These are phyloP conservation scores for Piper betle DNA, from an alignment of 164 flowering plant genomes.

Conservation along the genomic window DNA sequence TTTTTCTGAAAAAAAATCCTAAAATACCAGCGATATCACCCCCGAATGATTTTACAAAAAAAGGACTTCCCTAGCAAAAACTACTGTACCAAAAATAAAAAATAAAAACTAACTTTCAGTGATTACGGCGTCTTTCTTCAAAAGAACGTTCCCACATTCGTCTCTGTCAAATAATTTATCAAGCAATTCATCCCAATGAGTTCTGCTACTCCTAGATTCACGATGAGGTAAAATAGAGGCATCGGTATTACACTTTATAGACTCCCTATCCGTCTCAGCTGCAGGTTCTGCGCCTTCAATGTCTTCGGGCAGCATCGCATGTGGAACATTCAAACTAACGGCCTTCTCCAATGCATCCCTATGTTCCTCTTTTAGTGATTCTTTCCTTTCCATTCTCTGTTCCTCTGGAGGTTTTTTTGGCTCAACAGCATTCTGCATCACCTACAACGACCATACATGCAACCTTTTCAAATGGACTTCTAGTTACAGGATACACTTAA, in stretches of 20 bases:
- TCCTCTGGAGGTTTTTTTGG: slow-evolving; percentile 42
- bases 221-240: slow-evolving; percentile 5
- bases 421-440: slow-evolving; percentile 30
- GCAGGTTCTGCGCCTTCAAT: slow-evolving; percentile 5
- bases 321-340: slow-evolving; percentile 72
- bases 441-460: slow-evolving; percentile 18
- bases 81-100: too few species aligned
- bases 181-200: slow-evolving; percentile 62
- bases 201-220: slow-evolving; percentile 12
- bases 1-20: too few species aligned
- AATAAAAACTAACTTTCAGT: not conserved
- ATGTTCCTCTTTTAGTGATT: slow-evolving; percentile 67
- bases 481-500: too few species aligned
- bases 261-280: slow-evolving; percentile 5
- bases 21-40: too few species aligned
- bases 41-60: too few species aligned
- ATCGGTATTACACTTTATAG: slow-evolving; percentile 6
- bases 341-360: slow-evolving; percentile 85
- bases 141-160: slow-evolving; percentile 30
- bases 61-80: too few species aligned
- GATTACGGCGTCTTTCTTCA: slow-evolving; percentile 10
- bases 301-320: slow-evolving; percentile 33
- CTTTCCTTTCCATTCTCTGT: slow-evolving; percentile 50
- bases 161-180: slow-evolving; percentile 37
- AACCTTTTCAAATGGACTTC: too few species aligned